Base-by-base conservation (phyloP, 306 rosid species). In the Senna tora region DNA sequence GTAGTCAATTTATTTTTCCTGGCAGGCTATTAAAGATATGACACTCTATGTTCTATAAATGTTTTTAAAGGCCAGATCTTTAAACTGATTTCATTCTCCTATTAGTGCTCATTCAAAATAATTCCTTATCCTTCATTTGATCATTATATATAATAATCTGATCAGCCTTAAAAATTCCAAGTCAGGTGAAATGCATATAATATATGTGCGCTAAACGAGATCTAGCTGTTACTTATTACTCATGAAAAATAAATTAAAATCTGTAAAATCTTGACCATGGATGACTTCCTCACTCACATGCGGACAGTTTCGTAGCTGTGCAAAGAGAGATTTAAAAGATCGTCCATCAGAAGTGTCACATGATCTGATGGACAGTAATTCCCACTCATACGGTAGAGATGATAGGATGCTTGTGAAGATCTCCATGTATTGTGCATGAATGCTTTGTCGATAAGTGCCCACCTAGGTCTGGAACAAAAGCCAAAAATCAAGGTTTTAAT, bases 401-500 rank as follows among this genome's bases (percentile, higher is more conserved):
- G 96, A 82, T 95, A 95, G 45, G 97, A 82, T 57, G 97, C 89
- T 76, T 95, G 99, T 43, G 99, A 95, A 74, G 99, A 89, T 83
- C 99, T 91, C 99, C 99, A 95, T 1, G 94, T 91, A 89, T 81
- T 89, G 85, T 91, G 97, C 99, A 95, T 88, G 76, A 85, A 91
- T 75, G 99, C 96, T 83, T 95, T 95, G 82, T 95, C 99, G 21
- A 95, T 95, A 80, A 95, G 97, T 43, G 99, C 90, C 99, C 99
- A 95, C 84, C 99, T 89, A 5, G 99, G 99, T 81, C 99, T 95
- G 86, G 64, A 75, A 69, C 12, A 70, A 68, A 50, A 20, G 65
- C 58, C 58, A 53, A 69, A 69, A 19, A 60, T 79, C 67, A 53
- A 56, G 43, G 73, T 65, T 65, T 56, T 13, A 72, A 36, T 16